Base-by-base conservation (phyloP, 176 grass and related monocot species). In the Dactylis glomerata region DNA sequence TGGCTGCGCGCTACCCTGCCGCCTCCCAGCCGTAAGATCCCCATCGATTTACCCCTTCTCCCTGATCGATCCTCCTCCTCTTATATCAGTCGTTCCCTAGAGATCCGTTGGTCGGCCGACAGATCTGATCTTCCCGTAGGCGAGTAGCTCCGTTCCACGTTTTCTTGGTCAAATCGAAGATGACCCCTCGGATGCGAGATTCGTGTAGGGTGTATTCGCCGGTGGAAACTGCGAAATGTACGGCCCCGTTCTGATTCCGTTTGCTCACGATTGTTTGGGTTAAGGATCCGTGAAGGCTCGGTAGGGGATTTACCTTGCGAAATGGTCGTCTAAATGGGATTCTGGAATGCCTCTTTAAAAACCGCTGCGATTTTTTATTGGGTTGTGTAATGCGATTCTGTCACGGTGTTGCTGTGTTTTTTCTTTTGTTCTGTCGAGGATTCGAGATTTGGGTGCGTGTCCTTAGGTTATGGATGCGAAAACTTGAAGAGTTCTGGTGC, bases 21-120 rank as follows among this genome's bases (percentile, higher is more conserved):
- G 70, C 74, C 7, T 61, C 88, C 33, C 86, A 89, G 75, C 82
- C 77, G 91, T 88, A 88, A 86, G 65, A 68, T 66, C 41, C 73
- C 27, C 24, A 23, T 56, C 28, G 41, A 56, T 56, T 38, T 38
- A 9, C 49, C 33, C 33, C 49, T 20, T 8, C 20, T 33, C 50
- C 38, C 30, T 26, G 30, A 41, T 59, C 68, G 56, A 42, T 51
- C 15, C 42, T 8, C 82, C 46, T 70, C 2, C 41, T 23, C 23
- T 22, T 73, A 11, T 27, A 68, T 84, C 76, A 7, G 16, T 81
- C 64, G 33, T 84, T 42, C 55, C 61, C 49, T n/a, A 27, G 56
- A 56, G 65, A 44, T 51, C 69, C 13, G n/a, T 17, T 31, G 17
- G 15, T 6, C 38, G 34, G 76, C 13, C 50, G 1, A 32, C 17